Percentiles rank a stretch among this genome's conserved stretches.
These are phyloP conservation scores for Apocynum venetum DNA, from an alignment of 257 asterid species.

Conservation along the genomic window DNA sequence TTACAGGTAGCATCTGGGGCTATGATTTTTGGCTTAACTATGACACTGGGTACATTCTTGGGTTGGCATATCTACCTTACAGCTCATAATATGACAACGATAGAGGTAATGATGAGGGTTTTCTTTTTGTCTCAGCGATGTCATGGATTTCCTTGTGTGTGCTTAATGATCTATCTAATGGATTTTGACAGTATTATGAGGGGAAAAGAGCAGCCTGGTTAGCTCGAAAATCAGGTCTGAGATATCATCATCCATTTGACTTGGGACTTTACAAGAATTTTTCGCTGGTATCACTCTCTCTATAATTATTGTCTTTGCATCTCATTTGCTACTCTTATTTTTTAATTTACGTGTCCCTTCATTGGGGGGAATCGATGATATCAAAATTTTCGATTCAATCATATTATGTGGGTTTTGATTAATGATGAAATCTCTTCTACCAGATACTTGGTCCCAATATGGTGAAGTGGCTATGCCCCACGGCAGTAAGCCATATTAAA, in stretches of 20 bases:
- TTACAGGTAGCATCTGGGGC: conserved; percentile 57
- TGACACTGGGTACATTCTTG: conserved; percentile 63
- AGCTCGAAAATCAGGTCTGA: conserved; percentile 84
- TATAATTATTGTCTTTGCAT: background rate
- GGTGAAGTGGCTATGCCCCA: conserved; percentile 85
- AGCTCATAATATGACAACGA: conserved; percentile 75
- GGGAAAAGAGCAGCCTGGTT: conserved; percentile 82
- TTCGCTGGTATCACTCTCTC: conserved; percentile 50
- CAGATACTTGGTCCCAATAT: conserved; percentile 83
- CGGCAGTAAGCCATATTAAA: conserved; percentile 65
- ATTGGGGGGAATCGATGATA: background rate
- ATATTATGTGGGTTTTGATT: background rate
- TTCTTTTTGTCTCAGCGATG: background rate
- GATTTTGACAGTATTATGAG: conserved; percentile 55
- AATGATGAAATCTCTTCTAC: background rate
- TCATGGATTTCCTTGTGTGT: background rate
- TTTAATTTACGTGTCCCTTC: background rate
- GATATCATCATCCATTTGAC: conserved; percentile 73
- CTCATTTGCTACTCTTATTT: background rate
- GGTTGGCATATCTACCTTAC: conserved; percentile 87
- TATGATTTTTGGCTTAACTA: conserved; percentile 39
- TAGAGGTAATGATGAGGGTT: conserved; percentile 51
- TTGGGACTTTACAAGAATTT: conserved; percentile 65
- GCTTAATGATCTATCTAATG: conserved; percentile 7
- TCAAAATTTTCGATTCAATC: background rate